Conservation (phyloP, 2,329 filamentous ascomycete genomes). For the Lachnellula occidentalis region DNA sequence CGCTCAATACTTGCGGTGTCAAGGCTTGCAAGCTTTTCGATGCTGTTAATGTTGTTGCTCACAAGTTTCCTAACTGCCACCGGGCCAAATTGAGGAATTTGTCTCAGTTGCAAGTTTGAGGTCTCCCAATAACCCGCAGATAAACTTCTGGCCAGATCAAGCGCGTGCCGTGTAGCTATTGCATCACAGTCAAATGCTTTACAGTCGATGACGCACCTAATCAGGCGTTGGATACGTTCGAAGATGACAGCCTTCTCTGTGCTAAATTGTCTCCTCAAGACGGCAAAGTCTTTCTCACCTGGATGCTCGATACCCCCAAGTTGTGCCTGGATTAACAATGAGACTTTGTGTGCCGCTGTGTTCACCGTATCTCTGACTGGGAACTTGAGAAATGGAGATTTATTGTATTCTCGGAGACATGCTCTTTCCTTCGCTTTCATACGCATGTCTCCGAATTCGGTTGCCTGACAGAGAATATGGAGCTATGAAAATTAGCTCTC, state of each 20-base stretch:
- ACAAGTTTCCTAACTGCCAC: conserved; percentile 71
- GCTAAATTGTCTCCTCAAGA: conserved; percentile 51
- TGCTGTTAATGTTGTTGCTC: conserved; percentile 61
- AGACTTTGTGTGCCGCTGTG: conserved; percentile 67
- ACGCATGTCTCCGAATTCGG: conserved; percentile 68
- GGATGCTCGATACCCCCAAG: conserved; percentile 62
- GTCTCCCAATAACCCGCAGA: conserved; percentile 72
- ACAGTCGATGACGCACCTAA: conserved; percentile 73
- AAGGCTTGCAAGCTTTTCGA: conserved; percentile 62
- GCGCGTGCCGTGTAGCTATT: conserved; percentile 57
- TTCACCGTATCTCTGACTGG: conserved; percentile 64
- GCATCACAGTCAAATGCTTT: conserved; percentile 57
- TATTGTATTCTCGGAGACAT: conserved; percentile 68
- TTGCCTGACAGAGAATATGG: conserved; percentile 57
- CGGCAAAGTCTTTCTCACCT: conserved; percentile 47
- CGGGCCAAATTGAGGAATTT: conserved; percentile 72
- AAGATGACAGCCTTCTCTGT: conserved; percentile 61
- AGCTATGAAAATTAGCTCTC: conserved; percentile 44
- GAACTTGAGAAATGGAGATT: conserved; percentile 61
- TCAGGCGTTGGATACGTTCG: conserved; percentile 61
- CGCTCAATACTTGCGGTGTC: conserved; percentile 72
- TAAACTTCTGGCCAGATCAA: conserved; percentile 75
- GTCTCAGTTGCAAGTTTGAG: conserved; percentile 72
- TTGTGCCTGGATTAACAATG: conserved; percentile 69
- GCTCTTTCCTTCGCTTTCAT: conserved; percentile 65